A percentile compares a stretch with the other conserved stretches of the same genome.
These are phyloP conservation scores for Avena atlantica DNA, from an alignment of 176 grass and related monocot species.

Conservation along the genomic window DNA sequence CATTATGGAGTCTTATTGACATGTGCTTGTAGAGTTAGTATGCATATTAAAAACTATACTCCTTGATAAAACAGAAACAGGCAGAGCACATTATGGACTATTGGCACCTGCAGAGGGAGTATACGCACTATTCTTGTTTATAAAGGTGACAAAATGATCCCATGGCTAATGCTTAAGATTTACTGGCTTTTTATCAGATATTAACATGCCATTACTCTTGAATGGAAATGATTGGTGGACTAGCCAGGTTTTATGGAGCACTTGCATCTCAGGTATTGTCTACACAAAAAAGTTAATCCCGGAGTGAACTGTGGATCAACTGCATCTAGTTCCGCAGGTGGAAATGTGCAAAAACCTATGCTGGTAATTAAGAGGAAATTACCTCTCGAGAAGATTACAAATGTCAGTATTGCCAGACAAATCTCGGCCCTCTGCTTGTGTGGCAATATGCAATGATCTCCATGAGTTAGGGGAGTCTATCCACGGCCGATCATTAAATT, in stretches of 20 bases:
- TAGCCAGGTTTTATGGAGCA: conserved; percentile 12
- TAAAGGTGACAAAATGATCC: conserved; percentile 2
- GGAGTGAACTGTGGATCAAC: neutral
- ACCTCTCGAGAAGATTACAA: conserved; percentile 89
- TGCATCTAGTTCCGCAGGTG: conserved; percentile 37
- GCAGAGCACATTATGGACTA: conserved; percentile 23
- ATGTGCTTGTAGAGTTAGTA: neutral
- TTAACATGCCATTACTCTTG: neutral
- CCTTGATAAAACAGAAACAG: conserved; percentile 21
- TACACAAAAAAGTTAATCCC: neutral
- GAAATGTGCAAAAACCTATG: conserved; percentile 28
- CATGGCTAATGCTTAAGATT: neutral
- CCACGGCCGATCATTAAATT: conserved; percentile 66
- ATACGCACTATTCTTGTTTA: neutral
- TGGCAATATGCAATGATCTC: conserved; percentile 56
- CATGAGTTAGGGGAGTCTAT: conserved; percentile 84
- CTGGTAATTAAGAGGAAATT: conserved; percentile 1
- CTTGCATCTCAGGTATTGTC: conserved; percentile 20
- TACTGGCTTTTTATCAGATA: neutral
- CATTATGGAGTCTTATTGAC: neutral
- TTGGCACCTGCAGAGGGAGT: neutral
- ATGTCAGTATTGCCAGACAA: conserved; percentile 80
- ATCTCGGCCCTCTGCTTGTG: conserved; percentile 49
- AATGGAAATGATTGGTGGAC: conserved; percentile 25
- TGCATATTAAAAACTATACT: neutral